Percentiles rank a stretch among this genome's conserved stretches.
These are phyloP conservation scores for Excoecaria agallocha DNA, from an alignment of 345 rosid genomes.

Conservation along the genomic window DNA sequence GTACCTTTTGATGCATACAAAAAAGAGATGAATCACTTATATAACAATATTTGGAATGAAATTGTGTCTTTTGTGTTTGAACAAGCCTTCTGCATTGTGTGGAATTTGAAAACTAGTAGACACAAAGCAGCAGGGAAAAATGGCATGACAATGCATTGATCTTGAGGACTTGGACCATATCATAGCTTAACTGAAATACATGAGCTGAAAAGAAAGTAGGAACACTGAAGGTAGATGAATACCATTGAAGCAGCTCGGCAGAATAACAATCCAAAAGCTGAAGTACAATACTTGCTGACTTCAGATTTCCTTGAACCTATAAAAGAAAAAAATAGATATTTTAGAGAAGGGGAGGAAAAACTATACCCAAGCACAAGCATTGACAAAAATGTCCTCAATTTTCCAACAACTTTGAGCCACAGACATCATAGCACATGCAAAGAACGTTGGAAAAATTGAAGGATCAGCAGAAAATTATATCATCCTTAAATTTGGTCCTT, in stretches of 20 bases:
- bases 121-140: not conserved
- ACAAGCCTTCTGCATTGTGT: too few relatives aligned
- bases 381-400: slow-evolving; percentile 1
- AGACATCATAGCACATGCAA: not conserved
- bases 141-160: not conserved
- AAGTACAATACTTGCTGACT: slow-evolving; percentile 42
- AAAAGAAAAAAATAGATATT: slow-evolving; percentile 3
- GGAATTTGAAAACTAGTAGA: not conserved
- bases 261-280: slow-evolving; percentile 76
- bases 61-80: not conserved
- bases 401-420: not conserved
- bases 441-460: not conserved
- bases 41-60: not conserved
- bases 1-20: not conserved
- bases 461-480: not conserved
- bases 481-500: slow-evolving; percentile 7
- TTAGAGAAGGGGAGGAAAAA: not conserved
- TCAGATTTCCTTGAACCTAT: slow-evolving; percentile 57
- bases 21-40: not conserved
- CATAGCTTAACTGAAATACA: not conserved
- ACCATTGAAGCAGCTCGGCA: slow-evolving; percentile 72
- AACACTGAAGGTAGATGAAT: slow-evolving; percentile 31
- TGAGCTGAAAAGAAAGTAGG: slow-evolving; percentile 17
- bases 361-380: not conserved
- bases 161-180: not conserved